Percentiles rank a stretch among this genome's conserved stretches.
Evolutionary conservation across 805 yeast species (phyloP).

Genomic region (Lipomyces anomalus): DNA sequence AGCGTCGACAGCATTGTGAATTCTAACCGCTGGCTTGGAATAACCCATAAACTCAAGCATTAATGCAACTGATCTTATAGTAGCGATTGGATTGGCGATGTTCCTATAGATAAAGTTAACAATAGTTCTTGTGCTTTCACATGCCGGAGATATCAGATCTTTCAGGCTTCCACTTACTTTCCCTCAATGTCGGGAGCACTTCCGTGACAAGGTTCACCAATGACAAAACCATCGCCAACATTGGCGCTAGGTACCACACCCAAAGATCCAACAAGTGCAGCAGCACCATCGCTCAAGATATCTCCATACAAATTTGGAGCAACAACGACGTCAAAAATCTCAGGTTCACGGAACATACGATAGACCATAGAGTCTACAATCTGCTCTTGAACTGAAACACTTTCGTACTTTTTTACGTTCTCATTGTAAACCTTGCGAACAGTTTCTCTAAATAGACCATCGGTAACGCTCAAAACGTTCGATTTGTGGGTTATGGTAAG

Average conservation of each 20-base stretch:
- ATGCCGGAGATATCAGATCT: background rate
- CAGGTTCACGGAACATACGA: slow-evolving; percentile 97
- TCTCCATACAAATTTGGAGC: slow-evolving; percentile 99
- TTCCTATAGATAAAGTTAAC: slow-evolving; percentile 20
- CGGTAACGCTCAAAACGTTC: slow-evolving; percentile 85
- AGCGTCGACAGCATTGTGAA: slow-evolving; percentile 91
- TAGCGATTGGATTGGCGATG: slow-evolving; percentile 88
- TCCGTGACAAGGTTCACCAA: slow-evolving; percentile 99
- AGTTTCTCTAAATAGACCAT: slow-evolving; percentile 94
- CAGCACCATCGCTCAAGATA: slow-evolving; percentile 95
- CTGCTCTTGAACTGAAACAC: slow-evolving; percentile 77
- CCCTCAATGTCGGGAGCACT: slow-evolving; percentile 99
- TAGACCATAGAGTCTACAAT: slow-evolving; percentile 99
- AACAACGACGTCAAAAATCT: slow-evolving; percentile 93
- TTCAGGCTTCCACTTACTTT: slow-evolving; percentile 55
- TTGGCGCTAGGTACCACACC: slow-evolving; percentile 98
- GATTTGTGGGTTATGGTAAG: slow-evolving; percentile 96
- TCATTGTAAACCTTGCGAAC: slow-evolving; percentile 52
- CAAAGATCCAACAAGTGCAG: slow-evolving; percentile 93
- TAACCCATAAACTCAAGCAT: slow-evolving; percentile 96
- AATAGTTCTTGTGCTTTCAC: background rate
- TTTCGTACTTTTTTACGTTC: slow-evolving; percentile 49
- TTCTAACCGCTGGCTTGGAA: slow-evolving; percentile 81
- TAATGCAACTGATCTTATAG: slow-evolving; percentile 94
- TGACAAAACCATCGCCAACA: slow-evolving; percentile 92